These are phyloP conservation scores for Suhomyces bolitotheri DNA, from an alignment of 1,139 yeast species.

Conservation along the genomic window DNA sequence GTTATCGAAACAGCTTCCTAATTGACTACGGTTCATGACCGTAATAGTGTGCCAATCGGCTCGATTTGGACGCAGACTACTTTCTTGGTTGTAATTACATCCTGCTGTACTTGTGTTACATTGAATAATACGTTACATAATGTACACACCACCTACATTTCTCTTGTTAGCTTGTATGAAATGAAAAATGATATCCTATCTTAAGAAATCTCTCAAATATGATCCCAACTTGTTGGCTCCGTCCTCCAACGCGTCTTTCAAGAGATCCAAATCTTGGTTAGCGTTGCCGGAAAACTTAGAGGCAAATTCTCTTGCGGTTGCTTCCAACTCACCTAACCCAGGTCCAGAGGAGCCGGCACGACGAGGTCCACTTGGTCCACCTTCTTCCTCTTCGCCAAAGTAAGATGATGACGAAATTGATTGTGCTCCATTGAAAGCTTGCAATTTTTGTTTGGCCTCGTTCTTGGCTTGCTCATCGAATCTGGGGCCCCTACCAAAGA, in stretches of 20 bases:
- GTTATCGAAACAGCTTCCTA: slow-evolving; percentile 37
- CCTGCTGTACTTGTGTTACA: no score
- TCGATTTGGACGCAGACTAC: no score
- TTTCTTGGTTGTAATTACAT: no score
- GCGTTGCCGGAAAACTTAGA: slow-evolving; percentile 69
- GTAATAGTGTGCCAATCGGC: no score
- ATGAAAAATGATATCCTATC: slow-evolving; percentile 28
- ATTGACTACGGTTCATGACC: background rate
- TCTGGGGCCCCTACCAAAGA: slow-evolving; percentile 80
- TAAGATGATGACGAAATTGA: slow-evolving; percentile 90
- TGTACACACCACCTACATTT: no score
- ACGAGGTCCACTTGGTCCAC: slow-evolving; percentile 25
- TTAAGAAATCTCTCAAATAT: slow-evolving; percentile 78
- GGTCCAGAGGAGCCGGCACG: slow-evolving; percentile 21
- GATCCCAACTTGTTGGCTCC: slow-evolving; percentile 90
- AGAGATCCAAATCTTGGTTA: slow-evolving; percentile 82
- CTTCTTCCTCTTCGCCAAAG: slow-evolving; percentile 80
- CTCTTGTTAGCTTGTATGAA: no score
- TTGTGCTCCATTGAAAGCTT: slow-evolving; percentile 80
- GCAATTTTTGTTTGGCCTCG: slow-evolving; percentile 79
- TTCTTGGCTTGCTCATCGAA: slow-evolving; percentile 76
- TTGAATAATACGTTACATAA: no score
- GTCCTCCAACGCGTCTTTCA: slow-evolving; percentile 91
- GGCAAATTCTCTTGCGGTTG: slow-evolving; percentile 67
- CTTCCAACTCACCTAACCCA: slow-evolving; percentile 47